phyloP scores from a whole-genome alignment of 2,329 filamentous ascomycete genomes.

The Penicillium sp. region DNA sequence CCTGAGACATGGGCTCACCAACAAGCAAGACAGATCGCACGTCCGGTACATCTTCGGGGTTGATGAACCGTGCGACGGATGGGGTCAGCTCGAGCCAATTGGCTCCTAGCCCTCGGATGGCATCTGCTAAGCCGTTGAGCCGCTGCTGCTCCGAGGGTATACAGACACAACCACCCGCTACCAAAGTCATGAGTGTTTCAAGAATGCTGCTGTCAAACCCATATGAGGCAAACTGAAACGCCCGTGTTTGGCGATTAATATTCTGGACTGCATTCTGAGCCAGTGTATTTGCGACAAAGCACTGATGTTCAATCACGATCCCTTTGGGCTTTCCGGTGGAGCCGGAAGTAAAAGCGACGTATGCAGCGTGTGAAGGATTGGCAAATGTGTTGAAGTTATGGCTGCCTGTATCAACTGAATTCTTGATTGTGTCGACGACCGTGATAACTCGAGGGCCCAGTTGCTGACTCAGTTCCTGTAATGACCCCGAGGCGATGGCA shows the following conservation, averaged over 20 bases:
- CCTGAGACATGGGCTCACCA: constrained; percentile 13
- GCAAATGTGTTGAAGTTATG: background rate
- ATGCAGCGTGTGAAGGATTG: constrained; percentile 24
- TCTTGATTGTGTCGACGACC: background rate
- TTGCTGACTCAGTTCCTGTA: background rate
- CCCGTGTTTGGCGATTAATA: constrained; percentile 35
- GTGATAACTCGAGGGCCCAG: background rate
- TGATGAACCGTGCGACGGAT: background rate
- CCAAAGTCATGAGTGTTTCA: constrained; percentile 10
- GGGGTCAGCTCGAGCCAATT: background rate
- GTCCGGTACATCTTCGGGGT: constrained; percentile 8
- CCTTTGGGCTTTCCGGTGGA: constrained; percentile 47
- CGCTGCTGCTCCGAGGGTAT: constrained; percentile 12
- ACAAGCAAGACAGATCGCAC: background rate
- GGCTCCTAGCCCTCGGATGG: background rate
- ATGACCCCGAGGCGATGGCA: background rate
- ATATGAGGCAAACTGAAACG: constrained; percentile 39
- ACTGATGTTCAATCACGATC: constrained; percentile 36
- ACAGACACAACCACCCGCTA: constrained; percentile 14
- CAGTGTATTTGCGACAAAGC: constrained; percentile 2
- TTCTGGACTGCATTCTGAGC: constrained; percentile 45
- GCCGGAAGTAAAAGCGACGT: constrained; percentile 46
- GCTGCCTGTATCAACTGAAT: background rate
- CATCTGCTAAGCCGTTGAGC: background rate
- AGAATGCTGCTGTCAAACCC: constrained; percentile 23